These are phyloP conservation scores for Aspergillus brasiliensis DNA, from an alignment of 2,329 filamentous ascomycete species.

Conservation along the genomic window DNA sequence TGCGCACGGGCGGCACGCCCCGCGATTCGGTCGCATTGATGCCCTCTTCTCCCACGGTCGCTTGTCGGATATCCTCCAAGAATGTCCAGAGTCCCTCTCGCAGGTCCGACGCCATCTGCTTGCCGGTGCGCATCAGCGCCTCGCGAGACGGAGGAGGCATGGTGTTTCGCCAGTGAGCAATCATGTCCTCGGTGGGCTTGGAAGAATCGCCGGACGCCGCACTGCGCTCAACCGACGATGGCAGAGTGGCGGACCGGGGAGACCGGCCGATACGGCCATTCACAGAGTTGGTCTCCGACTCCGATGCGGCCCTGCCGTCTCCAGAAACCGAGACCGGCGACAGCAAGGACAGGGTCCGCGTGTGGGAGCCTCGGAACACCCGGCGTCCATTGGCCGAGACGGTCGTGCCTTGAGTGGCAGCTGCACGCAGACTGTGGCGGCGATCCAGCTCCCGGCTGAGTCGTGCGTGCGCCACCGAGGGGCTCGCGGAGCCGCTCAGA, in stretches of 20 bases:
- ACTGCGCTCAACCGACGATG: slow-evolving; percentile 42
- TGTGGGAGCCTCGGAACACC: slow-evolving; percentile 68
- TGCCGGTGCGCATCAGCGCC: slow-evolving; percentile 58
- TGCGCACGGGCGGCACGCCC: slow-evolving; percentile 33
- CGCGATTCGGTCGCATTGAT: slow-evolving; percentile 59
- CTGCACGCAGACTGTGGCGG: slow-evolving; percentile 66
- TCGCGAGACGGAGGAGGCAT: slow-evolving; percentile 52
- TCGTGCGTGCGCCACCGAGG: slow-evolving; percentile 33
- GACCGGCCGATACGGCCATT: slow-evolving; percentile 36
- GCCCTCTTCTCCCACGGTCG: slow-evolving; percentile 91
- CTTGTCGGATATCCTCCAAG: slow-evolving; percentile 91
- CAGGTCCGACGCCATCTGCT: slow-evolving; percentile 86
- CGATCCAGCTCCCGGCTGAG: slow-evolving; percentile 68
- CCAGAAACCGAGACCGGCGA: slow-evolving; percentile 56
- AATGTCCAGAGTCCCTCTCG: slow-evolving; percentile 91
- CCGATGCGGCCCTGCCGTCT: slow-evolving; percentile 20
- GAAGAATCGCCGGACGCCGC: slow-evolving; percentile 24
- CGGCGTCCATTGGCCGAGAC: slow-evolving; percentile 53
- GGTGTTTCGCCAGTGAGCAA: slow-evolving; percentile 44
- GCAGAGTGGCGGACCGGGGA: slow-evolving; percentile 45
- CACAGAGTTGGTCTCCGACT: slow-evolving; percentile 17
- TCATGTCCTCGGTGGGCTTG: slow-evolving; percentile 38
- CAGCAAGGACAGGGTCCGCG: slow-evolving; percentile 75
- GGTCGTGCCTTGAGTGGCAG: slow-evolving; percentile 36
- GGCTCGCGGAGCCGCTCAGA: slow-evolving; percentile 27